Base-by-base conservation (phyloP, 768 basidiomycete species). In the Mycena leptocephala region DNA sequence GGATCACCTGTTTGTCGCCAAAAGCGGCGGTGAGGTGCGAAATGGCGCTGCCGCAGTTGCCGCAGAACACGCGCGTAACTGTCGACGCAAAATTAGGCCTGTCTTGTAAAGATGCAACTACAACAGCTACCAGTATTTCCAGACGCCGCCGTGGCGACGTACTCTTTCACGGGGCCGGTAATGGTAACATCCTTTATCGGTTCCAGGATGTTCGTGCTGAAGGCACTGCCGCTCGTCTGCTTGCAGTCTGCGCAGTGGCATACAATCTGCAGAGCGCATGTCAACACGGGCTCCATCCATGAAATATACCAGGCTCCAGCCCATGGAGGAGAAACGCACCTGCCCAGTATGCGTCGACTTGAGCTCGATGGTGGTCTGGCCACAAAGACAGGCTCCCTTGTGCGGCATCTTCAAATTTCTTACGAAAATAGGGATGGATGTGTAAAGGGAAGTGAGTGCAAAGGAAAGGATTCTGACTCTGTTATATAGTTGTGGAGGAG, bases 241-340 rank as follows among this genome's bases (percentile, higher is more conserved):
- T 81, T 81, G 79, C 86, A 87, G 74, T 86, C 86, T 35, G 70
- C 72, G 81, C 86, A 87, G 79, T 87, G 86, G 74, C 86, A 87
- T 37, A 85, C 48, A 58, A 85, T 80, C 85, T 86, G 43, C 2
- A 0, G 28, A 11, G 18, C 20, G 2, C 24, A 32, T 30, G 63
- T 62, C 24, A 62, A 37, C 22, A 26, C 2, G 5, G n/a, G 35
- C 41, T 7, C 5, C 10, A 2, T 37, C 22, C 32, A 26, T 53
- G 30, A n/a, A n/a, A n/a, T n/a, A 14, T 26, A 30, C 32, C 20
- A 30, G n/a, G 30, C 10, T 7, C 7, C 18, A 18, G 32, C 14
- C 10, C 18, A 22, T 9, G 24, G 24, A 33, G 22, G 24, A 24
- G 5, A 8, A 5, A 18, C 75, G 33, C 67, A 84, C 84, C 81